Base-by-base conservation (phyloP, 2,329 filamentous ascomycete species). In the Pseudogymnoascus pannorum region DNA sequence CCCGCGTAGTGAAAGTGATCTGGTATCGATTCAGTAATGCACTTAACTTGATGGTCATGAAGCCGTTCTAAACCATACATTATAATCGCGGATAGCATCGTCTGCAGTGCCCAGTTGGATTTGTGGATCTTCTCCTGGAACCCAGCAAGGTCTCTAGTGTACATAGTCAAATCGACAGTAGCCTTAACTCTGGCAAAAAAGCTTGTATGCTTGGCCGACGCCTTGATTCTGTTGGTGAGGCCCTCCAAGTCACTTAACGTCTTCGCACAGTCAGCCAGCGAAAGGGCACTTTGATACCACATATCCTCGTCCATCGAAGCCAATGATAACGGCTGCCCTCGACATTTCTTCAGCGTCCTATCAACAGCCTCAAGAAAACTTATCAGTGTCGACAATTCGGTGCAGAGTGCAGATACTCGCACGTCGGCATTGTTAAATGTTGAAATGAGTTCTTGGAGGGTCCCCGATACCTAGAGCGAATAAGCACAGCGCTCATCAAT, bases 121-220 rank as follows among this genome's bases (percentile, higher is more conserved):
- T 70, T 67, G 54, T 68, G 65, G 31, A 71, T 66, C 57, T 66
- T 68, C 61, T 71, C 70, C 9, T 65, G 64, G 51, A 67, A 66
- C 0, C 63, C 61, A 9, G 60, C 54, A 7, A 71, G 57, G 0
- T 67, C 66, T 31, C 36, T 42, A 20, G 65, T 63, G 36, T 67
- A 62, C 3, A 64, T 40, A 14, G 60, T 65, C 40, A 69, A 59
- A 12, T 68, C 63, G 9, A 66, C 31, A 48, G 60, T 57, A 3
- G 58, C 51, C 29, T 59, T 61, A 11, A 40, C 60, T 59, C 60
- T 59, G 31, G 48, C 58, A 26, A 61, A 61, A 29, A 59, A 44
- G 22, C 60, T 16, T 9, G 51, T 9, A 18, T 40, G 38, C 38
- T 40, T 40, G 38, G 11, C 38, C 18, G 38, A 40, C 38, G 59